phyloP scores from a whole-genome alignment of 495 filamentous ascomycete species.

The Daldinia decipiens region DNA sequence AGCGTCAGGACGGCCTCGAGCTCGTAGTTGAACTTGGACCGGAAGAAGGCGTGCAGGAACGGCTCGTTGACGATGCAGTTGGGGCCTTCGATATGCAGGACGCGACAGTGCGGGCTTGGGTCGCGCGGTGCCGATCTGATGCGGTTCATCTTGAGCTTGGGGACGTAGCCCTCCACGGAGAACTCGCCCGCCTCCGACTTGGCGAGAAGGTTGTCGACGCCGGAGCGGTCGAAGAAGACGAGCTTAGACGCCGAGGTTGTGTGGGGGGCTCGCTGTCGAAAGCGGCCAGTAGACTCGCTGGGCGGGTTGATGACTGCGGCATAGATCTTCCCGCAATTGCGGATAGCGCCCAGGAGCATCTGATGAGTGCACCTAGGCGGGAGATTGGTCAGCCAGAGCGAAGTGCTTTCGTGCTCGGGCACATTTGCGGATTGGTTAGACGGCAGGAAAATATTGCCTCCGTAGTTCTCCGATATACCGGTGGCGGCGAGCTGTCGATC shows the following conservation, averaged over 20 bases:
- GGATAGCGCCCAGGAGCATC: constrained; percentile 46
- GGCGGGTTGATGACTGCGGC: constrained; percentile 52
- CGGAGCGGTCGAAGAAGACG: constrained; percentile 50
- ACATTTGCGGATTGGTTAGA: constrained; percentile 49
- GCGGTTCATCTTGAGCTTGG: constrained; percentile 36
- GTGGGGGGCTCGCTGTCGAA: background rate
- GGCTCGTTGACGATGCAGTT: constrained; percentile 43
- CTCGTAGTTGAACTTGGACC: constrained; percentile 53
- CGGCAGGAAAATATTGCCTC: constrained; percentile 41
- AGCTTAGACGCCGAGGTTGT: constrained; percentile 50
- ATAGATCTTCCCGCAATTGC: constrained; percentile 49
- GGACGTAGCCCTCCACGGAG: constrained; percentile 30
- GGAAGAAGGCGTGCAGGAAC: constrained; percentile 49
- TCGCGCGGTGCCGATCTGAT: constrained; percentile 26
- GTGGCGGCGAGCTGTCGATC: constrained; percentile 3
- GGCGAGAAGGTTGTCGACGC: constrained; percentile 32
- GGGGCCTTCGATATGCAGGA: constrained; percentile 54
- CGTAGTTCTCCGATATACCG: constrained; percentile 45
- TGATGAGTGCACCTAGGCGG: constrained; percentile 40
- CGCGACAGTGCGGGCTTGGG: constrained; percentile 28
- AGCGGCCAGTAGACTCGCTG: constrained; percentile 6
- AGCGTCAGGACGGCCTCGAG: constrained; percentile 53
- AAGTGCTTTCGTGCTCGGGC: constrained; percentile 44
- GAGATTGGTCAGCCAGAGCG: constrained; percentile 52
- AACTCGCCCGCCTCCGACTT: constrained; percentile 24